Percentiles rank a stretch among this genome's conserved stretches.
Evolutionary conservation across 176 grass and related monocot species (phyloP).

Genomic region (Aechmea fasciata): DNA sequence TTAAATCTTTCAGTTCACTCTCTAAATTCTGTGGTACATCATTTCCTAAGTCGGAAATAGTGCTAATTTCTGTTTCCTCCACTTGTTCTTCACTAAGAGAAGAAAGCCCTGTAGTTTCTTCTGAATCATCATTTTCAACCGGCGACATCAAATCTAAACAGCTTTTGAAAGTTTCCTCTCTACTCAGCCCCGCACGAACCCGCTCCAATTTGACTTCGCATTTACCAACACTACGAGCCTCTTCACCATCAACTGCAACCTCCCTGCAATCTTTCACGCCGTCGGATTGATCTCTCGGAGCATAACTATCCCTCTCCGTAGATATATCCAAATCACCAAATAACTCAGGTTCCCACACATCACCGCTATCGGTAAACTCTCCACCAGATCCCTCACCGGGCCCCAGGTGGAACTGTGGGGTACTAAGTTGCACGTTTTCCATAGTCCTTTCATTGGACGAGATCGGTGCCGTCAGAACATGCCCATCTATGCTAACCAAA

Average conservation of each 20-base stretch:
- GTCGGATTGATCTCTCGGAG: slow-evolving; percentile 23
- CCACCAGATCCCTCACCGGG: slow-evolving; percentile 71
- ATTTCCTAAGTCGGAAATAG: slow-evolving; percentile 19
- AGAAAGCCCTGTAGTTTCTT: slow-evolving; percentile 24
- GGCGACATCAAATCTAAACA: slow-evolving; percentile 73
- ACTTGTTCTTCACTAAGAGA: slow-evolving; percentile 30
- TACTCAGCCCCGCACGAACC: slow-evolving; percentile 31
- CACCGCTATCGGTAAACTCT: slow-evolving; percentile 49
- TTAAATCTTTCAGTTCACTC: slow-evolving; percentile 24
- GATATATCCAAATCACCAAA: slow-evolving; percentile 52
- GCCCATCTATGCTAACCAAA: slow-evolving; percentile 88
- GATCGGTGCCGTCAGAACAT: slow-evolving; percentile 84
- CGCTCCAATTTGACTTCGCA: slow-evolving; percentile 15
- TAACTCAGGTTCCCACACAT: slow-evolving; percentile 73
- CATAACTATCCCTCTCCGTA: slow-evolving; percentile 28
- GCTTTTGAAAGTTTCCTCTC: slow-evolving; percentile 69
- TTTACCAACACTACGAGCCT: slow-evolving; percentile 14
- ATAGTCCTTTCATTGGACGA: slow-evolving; percentile 46
- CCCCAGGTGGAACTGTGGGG: slow-evolving; percentile 85
- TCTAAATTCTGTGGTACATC: slow-evolving; percentile 20
- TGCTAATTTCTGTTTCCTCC: slow-evolving; percentile 28
- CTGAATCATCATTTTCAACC: slow-evolving; percentile 40
- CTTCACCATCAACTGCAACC: slow-evolving; percentile 16
- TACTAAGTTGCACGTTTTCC: slow-evolving; percentile 59
- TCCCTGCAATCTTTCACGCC: slow-evolving; percentile 15